Evolutionary conservation across 1,284 basidiomycete genomes (phyloP), one percentile per base, ranked within the genome.

Genomic region (Laetiporus sulphureus): DNA sequence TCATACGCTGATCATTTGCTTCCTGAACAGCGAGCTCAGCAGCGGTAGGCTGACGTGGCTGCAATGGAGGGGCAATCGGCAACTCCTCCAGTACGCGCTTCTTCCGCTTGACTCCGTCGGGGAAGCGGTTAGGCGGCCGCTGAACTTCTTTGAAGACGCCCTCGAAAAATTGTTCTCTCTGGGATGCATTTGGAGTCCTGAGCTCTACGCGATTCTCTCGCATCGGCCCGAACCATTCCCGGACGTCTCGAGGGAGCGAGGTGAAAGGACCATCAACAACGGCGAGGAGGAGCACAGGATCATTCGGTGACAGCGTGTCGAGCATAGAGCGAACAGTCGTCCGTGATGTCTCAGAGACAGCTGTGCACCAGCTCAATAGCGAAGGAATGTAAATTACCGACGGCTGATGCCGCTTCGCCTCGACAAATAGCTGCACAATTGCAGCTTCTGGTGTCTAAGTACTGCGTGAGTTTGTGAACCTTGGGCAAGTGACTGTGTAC

Each of bases 331-430:
- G 83, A 32, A 97, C 79, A 0, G 93, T 96, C 2, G 83, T 78
- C 16, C 91, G 77, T 1, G 92, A 79, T 0, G 83, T 83, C 48
- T 98, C 94, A 0, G 85, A 77, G 7, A 99, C 75, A 1, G 91
- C 82, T 1, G 80, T 69, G 40, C 87, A 86, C 94, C 95, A 99
- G 5, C 86, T 79, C 1, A 81, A 61, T 1, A 99, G 72, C 0
- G 91, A 89, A 0, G 95, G 96, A 35, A 99, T 91, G 63, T 93
- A 99, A 37, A 99, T 76, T 32, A 99, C 83, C 0, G 92, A 94
- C 0, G 96, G 96, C 55, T 97, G 94, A 60, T 97, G 91, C 22
- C 96, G 82, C 61, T 97, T 98, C 0, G 96, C 96, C 62, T 99
- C 96, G 15, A 94, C 78, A 55, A 99, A 98, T n/a, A 97, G 74